Conservation (phyloP, 345 rosid species). For the Raphanus sativus region DNA sequence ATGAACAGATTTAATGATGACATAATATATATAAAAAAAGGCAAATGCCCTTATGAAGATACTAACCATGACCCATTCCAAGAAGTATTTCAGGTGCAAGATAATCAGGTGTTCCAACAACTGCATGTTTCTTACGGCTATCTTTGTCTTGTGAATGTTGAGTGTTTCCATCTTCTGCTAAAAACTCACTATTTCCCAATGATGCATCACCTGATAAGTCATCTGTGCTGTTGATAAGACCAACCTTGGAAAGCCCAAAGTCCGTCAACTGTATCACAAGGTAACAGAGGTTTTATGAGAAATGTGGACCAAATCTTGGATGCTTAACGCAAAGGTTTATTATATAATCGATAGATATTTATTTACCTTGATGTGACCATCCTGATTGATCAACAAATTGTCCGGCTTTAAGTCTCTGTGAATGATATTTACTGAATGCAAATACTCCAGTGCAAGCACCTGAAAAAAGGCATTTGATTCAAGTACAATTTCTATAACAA, state of each 20-base stretch:
- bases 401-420: conserved; percentile 99
- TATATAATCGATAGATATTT: conserved; percentile 28
- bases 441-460: conserved; percentile 98
- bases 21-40: not conserved
- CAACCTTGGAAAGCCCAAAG: conserved; percentile 97
- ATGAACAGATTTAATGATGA: conserved; percentile 12
- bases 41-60: conserved; percentile 3
- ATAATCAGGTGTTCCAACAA: conserved; percentile 95
- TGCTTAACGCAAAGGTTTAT: no score
- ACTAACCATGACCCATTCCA: conserved; percentile 94
- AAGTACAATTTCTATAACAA: not conserved
- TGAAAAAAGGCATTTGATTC: conserved; percentile 39
- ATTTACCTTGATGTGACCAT: conserved; percentile 99
- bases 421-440: conserved; percentile 87
- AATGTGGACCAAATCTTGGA: not conserved
- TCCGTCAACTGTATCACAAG: conserved; percentile 87
- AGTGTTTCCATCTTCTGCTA: conserved; percentile 54
- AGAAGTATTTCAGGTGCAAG: conserved; percentile 99
- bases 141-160: conserved; percentile 51
- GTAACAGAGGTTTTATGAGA: conserved; percentile 37
- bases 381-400: conserved; percentile 93
- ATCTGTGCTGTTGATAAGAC: conserved; percentile 93
- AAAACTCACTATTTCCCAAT: conserved; percentile 51
- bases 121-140: conserved; percentile 70
- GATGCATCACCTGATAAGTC: conserved; percentile 79